A percentile compares a stretch with the other conserved stretches of the same genome.
Conservation (phyloP, 768 basidiomycete species). For the Leccinellum albellum region DNA sequence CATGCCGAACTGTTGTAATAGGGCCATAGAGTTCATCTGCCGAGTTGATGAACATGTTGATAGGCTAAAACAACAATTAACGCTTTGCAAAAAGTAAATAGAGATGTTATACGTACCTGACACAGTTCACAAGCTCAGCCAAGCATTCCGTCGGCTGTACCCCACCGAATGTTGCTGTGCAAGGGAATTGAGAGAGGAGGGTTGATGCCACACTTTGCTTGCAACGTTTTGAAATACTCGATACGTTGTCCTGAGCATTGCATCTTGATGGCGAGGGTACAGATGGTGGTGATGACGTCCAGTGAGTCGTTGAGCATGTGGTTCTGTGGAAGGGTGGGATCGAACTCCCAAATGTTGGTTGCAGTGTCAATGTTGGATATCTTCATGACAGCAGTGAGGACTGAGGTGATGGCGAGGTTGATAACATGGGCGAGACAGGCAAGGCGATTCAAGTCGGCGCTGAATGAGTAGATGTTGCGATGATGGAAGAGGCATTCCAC, state of each 20-base stretch:
- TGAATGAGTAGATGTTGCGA: background rate
- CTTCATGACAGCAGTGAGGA: background rate
- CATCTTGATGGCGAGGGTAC: too few species aligned
- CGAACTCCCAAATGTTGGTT: background rate
- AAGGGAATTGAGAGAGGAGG: too few species aligned
- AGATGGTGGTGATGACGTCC: too few species aligned
- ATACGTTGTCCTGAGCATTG: too few species aligned
- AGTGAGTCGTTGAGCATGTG: too few species aligned
- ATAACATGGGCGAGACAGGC: background rate
- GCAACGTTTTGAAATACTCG: too few species aligned
- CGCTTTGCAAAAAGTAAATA: background rate
- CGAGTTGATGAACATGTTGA: background rate
- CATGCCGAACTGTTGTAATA: background rate
- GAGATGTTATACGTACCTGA: background rate
- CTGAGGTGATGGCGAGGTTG: background rate
- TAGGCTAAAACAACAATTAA: background rate
- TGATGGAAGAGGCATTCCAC: background rate
- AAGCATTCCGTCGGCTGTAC: too few species aligned
- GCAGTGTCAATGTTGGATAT: background rate
- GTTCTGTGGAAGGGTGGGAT: background rate
- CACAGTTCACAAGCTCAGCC: background rate
- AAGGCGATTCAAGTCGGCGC: background rate
- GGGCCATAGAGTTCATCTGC: background rate
- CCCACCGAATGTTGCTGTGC: too few species aligned
- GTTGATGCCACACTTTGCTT: too few species aligned